phyloP scores from a whole-genome alignment of 108 stramenopile genomes.

The Poteriospumella lacustris region DNA sequence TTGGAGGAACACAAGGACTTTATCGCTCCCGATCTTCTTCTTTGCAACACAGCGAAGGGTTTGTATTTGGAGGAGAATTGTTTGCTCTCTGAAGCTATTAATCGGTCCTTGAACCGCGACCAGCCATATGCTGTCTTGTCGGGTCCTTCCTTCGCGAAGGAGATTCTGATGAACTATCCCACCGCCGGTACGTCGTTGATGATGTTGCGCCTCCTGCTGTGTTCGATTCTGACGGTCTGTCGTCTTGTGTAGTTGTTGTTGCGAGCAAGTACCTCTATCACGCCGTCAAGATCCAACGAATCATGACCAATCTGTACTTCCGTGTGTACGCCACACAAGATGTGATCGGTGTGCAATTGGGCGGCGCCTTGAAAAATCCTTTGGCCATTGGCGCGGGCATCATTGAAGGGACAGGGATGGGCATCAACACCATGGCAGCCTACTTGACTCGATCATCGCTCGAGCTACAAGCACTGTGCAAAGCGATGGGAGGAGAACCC shows the following conservation, averaged over 20 bases:
- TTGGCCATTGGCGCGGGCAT: constrained; percentile 77
- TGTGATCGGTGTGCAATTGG: constrained; percentile 63
- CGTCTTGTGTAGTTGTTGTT: constrained; percentile 51
- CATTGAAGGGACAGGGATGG: constrained; percentile 67
- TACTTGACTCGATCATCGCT: constrained; percentile 65
- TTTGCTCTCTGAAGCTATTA: constrained; percentile 61
- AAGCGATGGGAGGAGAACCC: constrained; percentile 70
- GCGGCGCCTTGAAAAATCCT: constrained; percentile 78
- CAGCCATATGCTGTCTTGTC: constrained; percentile 71
- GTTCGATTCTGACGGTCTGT: neutral
- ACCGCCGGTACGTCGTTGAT: constrained; percentile 53
- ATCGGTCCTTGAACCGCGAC: constrained; percentile 58
- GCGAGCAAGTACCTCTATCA: constrained; percentile 61
- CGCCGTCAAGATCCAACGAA: constrained; percentile 41
- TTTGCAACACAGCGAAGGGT: constrained; percentile 72
- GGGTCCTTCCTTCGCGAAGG: constrained; percentile 74
- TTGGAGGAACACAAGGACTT: constrained; percentile 53
- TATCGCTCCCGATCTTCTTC: constrained; percentile 55
- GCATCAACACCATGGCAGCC: constrained; percentile 76
- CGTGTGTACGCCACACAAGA: constrained; percentile 73
- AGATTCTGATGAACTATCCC: constrained; percentile 69
- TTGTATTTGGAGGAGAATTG: constrained; percentile 62
- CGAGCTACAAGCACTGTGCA: constrained; percentile 60
- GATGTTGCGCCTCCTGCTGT: neutral
- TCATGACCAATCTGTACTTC: constrained; percentile 40